phyloP scores from a whole-genome alignment of 2,329 filamentous ascomycete genomes.

The Amylocarpus encephaloides region DNA sequence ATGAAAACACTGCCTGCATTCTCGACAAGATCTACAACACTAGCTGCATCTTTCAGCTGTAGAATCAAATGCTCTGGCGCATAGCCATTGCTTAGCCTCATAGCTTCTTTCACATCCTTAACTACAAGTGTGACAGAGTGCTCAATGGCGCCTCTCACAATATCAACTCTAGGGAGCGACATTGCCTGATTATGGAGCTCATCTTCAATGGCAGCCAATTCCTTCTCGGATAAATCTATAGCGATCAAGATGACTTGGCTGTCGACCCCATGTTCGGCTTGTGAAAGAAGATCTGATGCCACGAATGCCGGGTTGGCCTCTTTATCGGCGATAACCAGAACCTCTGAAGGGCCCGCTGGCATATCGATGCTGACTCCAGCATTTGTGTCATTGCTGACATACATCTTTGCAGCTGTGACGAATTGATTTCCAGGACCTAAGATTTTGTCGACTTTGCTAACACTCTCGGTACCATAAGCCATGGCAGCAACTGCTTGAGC shows the following conservation, averaged over 20 bases:
- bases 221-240: conserved; percentile 65
- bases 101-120: conserved; percentile 62
- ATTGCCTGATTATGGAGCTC: conserved; percentile 84
- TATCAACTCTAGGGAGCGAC: conserved; percentile 83
- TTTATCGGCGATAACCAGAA: conserved; percentile 90
- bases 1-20: conserved; percentile 97
- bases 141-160: conserved; percentile 81
- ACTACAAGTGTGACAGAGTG: conserved; percentile 87
- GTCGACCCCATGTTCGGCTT: conserved; percentile 95
- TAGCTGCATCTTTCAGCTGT: conserved; percentile 72
- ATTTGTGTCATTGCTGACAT: conserved; percentile 94
- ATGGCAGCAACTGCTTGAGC: conserved; percentile 94
- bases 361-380: conserved; percentile 96
- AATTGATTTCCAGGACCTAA: conserved; percentile 97
- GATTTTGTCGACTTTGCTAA: conserved; percentile 98
- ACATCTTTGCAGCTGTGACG: conserved; percentile 97
- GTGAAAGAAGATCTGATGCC: conserved; percentile 86
- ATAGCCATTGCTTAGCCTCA: conserved; percentile 84
- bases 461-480: conserved; percentile 92
- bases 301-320: conserved; percentile 89
- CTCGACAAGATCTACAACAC: conserved; percentile 69
- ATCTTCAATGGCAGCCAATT: conserved; percentile 79
- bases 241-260: conserved; percentile 91
- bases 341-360: conserved; percentile 94
- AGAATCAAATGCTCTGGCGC: conserved; percentile 95